phyloP scores from a whole-genome alignment of 306 rosid genomes.

The Prinsepia uniflora region DNA sequence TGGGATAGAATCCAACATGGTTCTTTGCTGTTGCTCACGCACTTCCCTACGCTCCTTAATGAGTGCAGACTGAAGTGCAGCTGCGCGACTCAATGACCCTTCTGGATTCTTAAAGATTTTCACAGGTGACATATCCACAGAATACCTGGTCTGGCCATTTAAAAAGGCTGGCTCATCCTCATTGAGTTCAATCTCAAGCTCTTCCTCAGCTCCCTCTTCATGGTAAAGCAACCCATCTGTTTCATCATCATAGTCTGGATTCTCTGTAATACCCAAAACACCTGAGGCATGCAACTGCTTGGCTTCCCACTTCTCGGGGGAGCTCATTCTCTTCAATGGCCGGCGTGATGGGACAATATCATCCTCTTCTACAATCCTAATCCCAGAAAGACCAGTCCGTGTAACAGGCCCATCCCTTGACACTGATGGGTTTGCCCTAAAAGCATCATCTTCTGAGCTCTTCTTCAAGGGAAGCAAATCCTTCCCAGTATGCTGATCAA shows the following conservation, averaged over 20 bases:
- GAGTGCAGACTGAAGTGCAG: neutral
- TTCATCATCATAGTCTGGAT: neutral
- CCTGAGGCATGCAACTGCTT: constrained; percentile 1
- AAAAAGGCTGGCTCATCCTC: constrained; percentile 1
- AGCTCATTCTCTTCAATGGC: constrained; percentile 2
- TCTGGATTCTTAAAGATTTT: constrained; percentile 4
- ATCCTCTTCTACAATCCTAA: constrained; percentile 2
- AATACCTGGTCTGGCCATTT: neutral
- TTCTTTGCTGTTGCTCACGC: constrained; percentile 3
- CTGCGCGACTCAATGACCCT: neutral
- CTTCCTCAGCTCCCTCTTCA: constrained; percentile 4
- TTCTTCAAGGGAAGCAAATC: constrained; percentile 8
- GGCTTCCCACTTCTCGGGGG: neutral
- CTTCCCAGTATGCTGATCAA: constrained; percentile 1
- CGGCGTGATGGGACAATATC: neutral
- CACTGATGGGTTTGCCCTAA: neutral
- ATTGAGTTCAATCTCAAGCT: constrained; percentile 1
- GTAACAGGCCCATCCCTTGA: neutral
- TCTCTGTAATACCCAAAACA: neutral
- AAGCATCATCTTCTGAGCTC: neutral
- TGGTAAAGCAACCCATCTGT: neutral
- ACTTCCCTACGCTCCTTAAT: constrained; percentile 7
- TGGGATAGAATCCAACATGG: constrained; percentile 5
- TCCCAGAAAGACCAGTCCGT: neutral
- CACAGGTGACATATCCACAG: constrained; percentile 1